Percentiles rank a stretch among this genome's conserved stretches.
Conservation (phyloP, 306 rosid species). For the Begonia fuchsioides region DNA sequence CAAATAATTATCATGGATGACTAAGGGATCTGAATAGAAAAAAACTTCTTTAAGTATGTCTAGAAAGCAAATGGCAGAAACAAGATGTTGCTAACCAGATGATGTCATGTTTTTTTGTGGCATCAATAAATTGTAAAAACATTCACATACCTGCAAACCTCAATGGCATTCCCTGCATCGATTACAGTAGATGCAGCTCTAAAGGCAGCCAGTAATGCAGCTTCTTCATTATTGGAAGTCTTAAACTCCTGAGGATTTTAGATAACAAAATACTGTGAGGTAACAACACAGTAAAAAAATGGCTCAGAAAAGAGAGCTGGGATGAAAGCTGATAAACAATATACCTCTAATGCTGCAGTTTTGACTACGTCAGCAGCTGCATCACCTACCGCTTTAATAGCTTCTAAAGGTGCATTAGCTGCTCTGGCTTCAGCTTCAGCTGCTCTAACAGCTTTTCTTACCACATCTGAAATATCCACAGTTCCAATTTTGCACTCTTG, state of each 20-base stretch:
- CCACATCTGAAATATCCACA: constrained; percentile 60
- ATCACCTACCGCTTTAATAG: constrained; percentile 88
- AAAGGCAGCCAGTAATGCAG: constrained; percentile 82
- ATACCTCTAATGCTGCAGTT: constrained; percentile 88
- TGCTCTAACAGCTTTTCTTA: constrained; percentile 70
- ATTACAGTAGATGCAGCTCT: constrained; percentile 78
- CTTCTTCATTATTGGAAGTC: constrained; percentile 51
- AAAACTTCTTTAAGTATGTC: background rate
- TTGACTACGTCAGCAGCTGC: constrained; percentile 94
- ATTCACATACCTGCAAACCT: constrained; percentile 56
- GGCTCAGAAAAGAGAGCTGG: background rate
- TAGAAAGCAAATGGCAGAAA: no score
- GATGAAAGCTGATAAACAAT: background rate
- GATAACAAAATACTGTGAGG: no score
- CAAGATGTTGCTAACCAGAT: no score
- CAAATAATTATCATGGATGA: constrained; percentile 15
- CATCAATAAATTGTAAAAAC: constrained; percentile 5
- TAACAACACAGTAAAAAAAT: no score
- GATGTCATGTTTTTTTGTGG: no score
- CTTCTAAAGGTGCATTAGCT: constrained; percentile 89
- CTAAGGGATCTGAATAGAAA: constrained; percentile 4
- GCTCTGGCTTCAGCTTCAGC: constrained; percentile 94
- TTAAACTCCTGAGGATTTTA: constrained; percentile 71
- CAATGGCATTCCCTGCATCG: constrained; percentile 83
- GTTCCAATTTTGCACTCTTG: constrained; percentile 67